Percentiles rank a stretch among this genome's conserved stretches.
phyloP scores from a whole-genome alignment of 805 yeast genomes.

The Barnettozyma vustinii region DNA sequence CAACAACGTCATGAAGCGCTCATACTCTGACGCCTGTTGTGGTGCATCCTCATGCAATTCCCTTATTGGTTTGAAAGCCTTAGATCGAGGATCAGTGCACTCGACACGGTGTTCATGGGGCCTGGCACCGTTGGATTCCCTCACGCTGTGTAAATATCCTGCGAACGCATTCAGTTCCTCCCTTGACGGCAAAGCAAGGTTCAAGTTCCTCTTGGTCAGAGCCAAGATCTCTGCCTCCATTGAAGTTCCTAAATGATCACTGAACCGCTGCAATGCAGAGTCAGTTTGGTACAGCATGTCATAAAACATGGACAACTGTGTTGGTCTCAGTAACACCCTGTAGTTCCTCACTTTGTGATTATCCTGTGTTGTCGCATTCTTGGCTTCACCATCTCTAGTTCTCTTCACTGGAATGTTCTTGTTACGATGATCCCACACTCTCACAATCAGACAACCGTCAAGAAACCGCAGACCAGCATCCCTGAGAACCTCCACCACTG shows the following conservation, averaged over 20 bases:
- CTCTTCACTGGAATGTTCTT: neutral
- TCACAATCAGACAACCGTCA: conserved; percentile 85
- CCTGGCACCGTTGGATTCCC: conserved; percentile 26
- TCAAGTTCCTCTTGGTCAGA: conserved; percentile 70
- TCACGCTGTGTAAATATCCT: conserved; percentile 8
- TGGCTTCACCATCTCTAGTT: neutral
- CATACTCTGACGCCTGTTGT: conserved; percentile 81
- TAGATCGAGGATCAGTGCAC: conserved; percentile 30
- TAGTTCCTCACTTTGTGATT: conserved; percentile 53
- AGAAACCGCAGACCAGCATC: conserved; percentile 82
- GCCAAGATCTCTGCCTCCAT: conserved; percentile 87
- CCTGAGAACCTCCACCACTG: conserved; percentile 80
- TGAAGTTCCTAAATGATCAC: conserved; percentile 71
- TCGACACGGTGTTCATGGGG: conserved; percentile 38
- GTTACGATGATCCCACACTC: conserved; percentile 77
- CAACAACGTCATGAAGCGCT: conserved; percentile 78
- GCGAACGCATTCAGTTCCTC: neutral
- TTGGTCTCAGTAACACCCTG: conserved; percentile 73
- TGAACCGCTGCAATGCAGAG: conserved; percentile 57
- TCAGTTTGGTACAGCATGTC: conserved; percentile 85
- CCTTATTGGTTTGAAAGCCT: conserved; percentile 37
- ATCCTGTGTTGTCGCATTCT: neutral
- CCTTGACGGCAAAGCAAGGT: conserved; percentile 55
- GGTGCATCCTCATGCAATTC: conserved; percentile 62
- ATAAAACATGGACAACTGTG: conserved; percentile 74